A percentile compares a stretch with the other conserved stretches of the same genome.
phyloP scores from a whole-genome alignment of 805 yeast species.

The Suhomyces tanzawaensis region DNA sequence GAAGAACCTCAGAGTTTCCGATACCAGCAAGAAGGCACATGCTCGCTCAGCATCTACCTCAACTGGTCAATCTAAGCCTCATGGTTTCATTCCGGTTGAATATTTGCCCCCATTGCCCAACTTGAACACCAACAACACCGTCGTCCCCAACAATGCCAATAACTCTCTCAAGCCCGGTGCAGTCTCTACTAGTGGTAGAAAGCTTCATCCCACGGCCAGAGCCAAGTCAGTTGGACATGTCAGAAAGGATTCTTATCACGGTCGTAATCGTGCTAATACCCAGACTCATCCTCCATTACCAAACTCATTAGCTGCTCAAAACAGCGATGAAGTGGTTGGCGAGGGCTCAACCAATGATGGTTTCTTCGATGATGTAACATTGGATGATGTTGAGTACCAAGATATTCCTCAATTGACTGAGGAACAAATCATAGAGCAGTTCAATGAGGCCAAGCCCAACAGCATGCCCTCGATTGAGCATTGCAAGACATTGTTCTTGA shows the following conservation, averaged over 20 bases:
- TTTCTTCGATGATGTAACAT: constrained; percentile 57
- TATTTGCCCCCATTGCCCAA: constrained; percentile 46
- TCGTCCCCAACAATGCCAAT: neutral
- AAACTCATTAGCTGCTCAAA: constrained; percentile 34
- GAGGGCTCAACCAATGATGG: constrained; percentile 37
- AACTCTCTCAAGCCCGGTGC: constrained; percentile 8
- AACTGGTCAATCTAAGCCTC: constrained; percentile 21
- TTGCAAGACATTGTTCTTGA: constrained; percentile 85
- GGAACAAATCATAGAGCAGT: constrained; percentile 41
- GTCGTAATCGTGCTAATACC: constrained; percentile 11
- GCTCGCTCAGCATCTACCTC: constrained; percentile 22
- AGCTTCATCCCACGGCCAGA: constrained; percentile 77
- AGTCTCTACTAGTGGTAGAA: constrained; percentile 19
- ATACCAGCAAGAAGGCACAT: constrained; percentile 10
- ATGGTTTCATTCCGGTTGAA: constrained; percentile 43
- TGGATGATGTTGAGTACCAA: constrained; percentile 33
- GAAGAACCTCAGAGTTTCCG: neutral
- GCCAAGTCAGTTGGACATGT: constrained; percentile 78
- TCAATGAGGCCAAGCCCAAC: constrained; percentile 60
- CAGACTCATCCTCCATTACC: constrained; percentile 45
- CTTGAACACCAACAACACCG: constrained; percentile 18
- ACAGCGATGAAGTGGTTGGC: constrained; percentile 42
- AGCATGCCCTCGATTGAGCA: constrained; percentile 92
- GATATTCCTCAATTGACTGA: constrained; percentile 39
- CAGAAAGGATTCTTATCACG: constrained; percentile 54